A percentile compares a stretch with the other conserved stretches of the same genome.
phyloP scores from a whole-genome alignment of 495 filamentous ascomycete genomes.

The Talaromyces borbonicus region DNA sequence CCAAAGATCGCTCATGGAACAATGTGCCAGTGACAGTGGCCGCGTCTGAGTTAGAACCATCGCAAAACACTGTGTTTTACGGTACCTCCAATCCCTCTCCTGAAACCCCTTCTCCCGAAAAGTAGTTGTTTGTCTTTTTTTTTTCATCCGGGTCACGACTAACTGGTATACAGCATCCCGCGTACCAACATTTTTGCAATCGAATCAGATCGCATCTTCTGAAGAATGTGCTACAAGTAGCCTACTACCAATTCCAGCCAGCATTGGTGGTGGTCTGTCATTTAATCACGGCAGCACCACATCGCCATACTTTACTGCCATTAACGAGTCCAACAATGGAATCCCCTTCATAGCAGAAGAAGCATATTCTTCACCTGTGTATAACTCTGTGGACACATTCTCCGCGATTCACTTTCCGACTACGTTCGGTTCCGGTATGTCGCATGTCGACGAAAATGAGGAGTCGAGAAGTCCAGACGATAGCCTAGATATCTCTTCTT shows the following conservation, averaged over 20 bases:
- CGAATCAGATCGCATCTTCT: neutral
- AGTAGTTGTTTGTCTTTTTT: too few species aligned
- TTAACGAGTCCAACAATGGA: neutral
- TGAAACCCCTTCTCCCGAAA: too few species aligned
- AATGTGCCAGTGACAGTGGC: neutral
- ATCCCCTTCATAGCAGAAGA: neutral
- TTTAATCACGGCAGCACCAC: neutral
- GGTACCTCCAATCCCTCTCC: neutral
- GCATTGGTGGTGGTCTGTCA: neutral
- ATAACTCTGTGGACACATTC: neutral
- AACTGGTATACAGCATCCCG: neutral
- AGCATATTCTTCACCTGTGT: neutral
- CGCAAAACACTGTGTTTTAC: neutral
- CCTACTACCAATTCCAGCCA: neutral
- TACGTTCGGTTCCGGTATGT: neutral
- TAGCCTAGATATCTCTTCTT: too few species aligned
- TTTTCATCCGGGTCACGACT: neutral
- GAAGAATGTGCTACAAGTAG: neutral
- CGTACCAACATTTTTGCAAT: neutral
- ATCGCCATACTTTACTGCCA: neutral
- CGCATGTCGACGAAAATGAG: neutral
- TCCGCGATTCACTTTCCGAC: neutral
- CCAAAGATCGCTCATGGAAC: conserved; percentile 2
- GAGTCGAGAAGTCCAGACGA: too few species aligned
- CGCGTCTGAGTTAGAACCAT: neutral